phyloP scores from a whole-genome alignment of 202 grass and related monocot species.

The Musa balbisiana region DNA sequence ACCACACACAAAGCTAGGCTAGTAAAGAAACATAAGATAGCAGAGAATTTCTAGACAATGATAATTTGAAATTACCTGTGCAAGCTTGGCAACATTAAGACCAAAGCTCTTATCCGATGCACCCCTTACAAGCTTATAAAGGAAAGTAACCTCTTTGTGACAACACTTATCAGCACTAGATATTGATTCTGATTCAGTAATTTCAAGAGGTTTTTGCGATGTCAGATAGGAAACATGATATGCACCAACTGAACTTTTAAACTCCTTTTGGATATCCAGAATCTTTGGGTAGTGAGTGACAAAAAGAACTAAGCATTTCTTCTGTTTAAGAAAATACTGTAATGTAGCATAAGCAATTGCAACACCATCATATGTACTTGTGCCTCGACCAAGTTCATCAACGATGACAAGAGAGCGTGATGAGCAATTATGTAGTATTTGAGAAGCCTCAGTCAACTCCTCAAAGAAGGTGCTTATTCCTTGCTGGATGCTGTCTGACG shows the following conservation, averaged over 20 bases:
- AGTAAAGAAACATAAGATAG: background rate
- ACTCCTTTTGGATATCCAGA: constrained; percentile 81
- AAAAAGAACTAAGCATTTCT: constrained; percentile 72
- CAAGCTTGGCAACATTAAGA: constrained; percentile 83
- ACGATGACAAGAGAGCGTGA: constrained; percentile 83
- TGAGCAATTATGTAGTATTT: constrained; percentile 70
- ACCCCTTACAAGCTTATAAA: constrained; percentile 85
- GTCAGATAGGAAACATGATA: constrained; percentile 81
- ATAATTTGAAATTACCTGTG: constrained; percentile 57
- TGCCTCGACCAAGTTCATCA: constrained; percentile 93
- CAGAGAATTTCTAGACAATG: background rate
- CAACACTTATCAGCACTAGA: constrained; percentile 20
- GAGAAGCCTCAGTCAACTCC: constrained; percentile 78
- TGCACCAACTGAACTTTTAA: constrained; percentile 59
- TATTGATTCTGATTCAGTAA: constrained; percentile 30
- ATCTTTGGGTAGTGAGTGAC: constrained; percentile 92
- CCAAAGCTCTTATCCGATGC: constrained; percentile 94
- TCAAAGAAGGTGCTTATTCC: constrained; percentile 88
- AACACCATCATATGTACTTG: constrained; percentile 82
- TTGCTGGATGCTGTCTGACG: constrained; percentile 88
- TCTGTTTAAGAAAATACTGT: constrained; percentile 58
- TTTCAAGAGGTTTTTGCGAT: constrained; percentile 35
- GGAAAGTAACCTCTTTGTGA: constrained; percentile 76
- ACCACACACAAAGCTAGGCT: no score
- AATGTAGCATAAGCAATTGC: constrained; percentile 87